phyloP scores from a whole-genome alignment of 2,329 filamentous ascomycete species.

The Phoma sp. region DNA sequence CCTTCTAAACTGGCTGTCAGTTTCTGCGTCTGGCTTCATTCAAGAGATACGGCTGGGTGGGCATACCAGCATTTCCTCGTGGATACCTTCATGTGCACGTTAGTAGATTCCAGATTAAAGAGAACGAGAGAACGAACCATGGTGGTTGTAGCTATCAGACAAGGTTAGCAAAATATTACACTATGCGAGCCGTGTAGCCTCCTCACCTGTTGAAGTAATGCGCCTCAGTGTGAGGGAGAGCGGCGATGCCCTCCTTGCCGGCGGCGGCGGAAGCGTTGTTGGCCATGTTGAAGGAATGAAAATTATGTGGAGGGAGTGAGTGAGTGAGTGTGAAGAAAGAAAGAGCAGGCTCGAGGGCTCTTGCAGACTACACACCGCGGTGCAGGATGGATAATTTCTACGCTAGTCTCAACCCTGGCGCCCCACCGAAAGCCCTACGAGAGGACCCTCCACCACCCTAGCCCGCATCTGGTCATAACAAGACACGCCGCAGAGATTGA shows the following conservation, averaged over 20 bases:
- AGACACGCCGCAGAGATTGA: conserved; percentile 6
- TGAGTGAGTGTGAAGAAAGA: conserved; percentile 13
- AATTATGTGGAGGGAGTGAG: conserved; percentile 6
- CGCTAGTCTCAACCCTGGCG: conserved; percentile 18
- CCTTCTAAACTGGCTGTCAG: conserved; percentile 69
- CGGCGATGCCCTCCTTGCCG: conserved; percentile 50
- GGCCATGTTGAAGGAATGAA: conserved; percentile 28
- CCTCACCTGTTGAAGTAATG: conserved; percentile 97
- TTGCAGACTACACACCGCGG: conserved; percentile 10
- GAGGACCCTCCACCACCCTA: conserved; percentile 1
- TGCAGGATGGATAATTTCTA: conserved; percentile 38
- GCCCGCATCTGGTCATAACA: conserved; percentile 16
- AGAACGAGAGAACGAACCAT: conserved; percentile 68
- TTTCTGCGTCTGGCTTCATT: conserved; percentile 2
- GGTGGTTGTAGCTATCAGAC: conserved; percentile 85
- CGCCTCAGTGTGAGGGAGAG: conserved; percentile 91
- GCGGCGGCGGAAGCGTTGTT: conserved; percentile 33
- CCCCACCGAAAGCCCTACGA: conserved; percentile 22
- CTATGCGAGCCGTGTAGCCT: conserved; percentile 27
- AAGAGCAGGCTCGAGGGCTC: conserved; percentile 12
- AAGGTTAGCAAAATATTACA: conserved; percentile 45
- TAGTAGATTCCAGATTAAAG: conserved; percentile 44
- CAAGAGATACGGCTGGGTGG: conserved; percentile 3
- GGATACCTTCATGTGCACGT: conserved; percentile 71
- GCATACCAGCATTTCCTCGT: conserved; percentile 96